Evolutionary conservation across 805 yeast species (phyloP), one percentile per base, ranked within the genome.

Genomic region (Millerozyma miso): DNA sequence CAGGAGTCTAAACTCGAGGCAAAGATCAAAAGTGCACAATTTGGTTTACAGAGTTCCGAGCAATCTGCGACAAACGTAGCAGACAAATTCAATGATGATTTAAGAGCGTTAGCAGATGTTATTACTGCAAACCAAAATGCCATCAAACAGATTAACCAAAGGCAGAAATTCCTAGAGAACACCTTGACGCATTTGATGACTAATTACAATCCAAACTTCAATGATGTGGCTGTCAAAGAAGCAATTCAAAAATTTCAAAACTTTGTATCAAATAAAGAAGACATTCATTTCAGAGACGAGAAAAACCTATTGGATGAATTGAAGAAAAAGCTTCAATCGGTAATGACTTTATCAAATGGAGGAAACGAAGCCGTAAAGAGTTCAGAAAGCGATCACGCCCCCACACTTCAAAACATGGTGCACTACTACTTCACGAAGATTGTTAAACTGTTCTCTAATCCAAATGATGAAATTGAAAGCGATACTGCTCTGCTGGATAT

Each of bases 191-290:
- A 63, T 4, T 67, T 90, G 63, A 59, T 71, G 6, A 55, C 68
- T 2, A 75, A 76, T n/a, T 89, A 85, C 62, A 87, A 88, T 53
- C 87, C 85, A 38, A 85, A 88, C 54, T 79, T 88, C 65, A 88
- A 90, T 57, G 97, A 90, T 62, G 79, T 80, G 5, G 95, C 90
- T 0, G 97, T 90, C 15, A 88, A 88, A 59, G 75, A 70, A 16
- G 81, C 90, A 1, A 81, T 88, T 14, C 67, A 75, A 15, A 65
- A 67, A 0, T 83, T 62, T 55, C 77, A 76, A 36, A 73, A 77
- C 47, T 71, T 75, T 50, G 50, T 61, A 6, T 73, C 76, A 8
- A 73, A 74, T 48, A 61, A 65, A 33, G 10, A 23, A 23, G 10
- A 10, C 29, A 10, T 23, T 23, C 29, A 23, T 6, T 23, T 23